phyloP scores from a whole-genome alignment of 192 early-diverging fungal species.

The Podila verticillata region DNA sequence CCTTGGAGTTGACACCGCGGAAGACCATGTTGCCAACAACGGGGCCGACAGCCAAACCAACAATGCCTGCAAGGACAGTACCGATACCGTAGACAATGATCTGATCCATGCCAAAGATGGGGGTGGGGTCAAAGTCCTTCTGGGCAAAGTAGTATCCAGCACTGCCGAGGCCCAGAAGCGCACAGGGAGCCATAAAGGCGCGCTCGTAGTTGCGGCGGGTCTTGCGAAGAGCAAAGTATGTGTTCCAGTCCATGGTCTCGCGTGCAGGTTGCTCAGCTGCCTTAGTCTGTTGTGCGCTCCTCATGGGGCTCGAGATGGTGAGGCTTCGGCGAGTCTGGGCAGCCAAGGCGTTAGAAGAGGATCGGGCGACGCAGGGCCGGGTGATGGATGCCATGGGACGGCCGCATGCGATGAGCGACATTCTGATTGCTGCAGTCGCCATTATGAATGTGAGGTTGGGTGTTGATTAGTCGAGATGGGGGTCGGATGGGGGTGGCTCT shows the following conservation, averaged over 20 bases:
- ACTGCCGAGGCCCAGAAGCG: conserved; percentile 27
- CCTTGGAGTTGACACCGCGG: conserved; percentile 59
- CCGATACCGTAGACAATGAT: conserved; percentile 63
- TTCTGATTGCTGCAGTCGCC: conserved; percentile 40
- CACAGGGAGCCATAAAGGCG: conserved; percentile 63
- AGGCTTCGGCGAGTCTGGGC: conserved; percentile 23
- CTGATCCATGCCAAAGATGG: conserved; percentile 75
- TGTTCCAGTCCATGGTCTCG: conserved; percentile 55
- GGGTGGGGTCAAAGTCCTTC: conserved; percentile 70
- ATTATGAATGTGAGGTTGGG: conserved; percentile 6
- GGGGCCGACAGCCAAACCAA: conserved; percentile 73
- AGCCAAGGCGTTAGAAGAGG: neutral
- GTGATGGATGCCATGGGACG: conserved; percentile 8
- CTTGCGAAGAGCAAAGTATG: conserved; percentile 71
- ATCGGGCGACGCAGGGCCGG: conserved; percentile 20
- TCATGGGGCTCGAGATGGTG: conserved; percentile 24
- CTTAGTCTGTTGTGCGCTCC: conserved; percentile 3
- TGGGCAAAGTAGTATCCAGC: conserved; percentile 67
- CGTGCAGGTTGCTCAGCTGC: neutral
- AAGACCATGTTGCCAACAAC: conserved; percentile 69
- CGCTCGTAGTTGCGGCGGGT: conserved; percentile 72
- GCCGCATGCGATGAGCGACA: conserved; percentile 36
- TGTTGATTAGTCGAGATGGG: neutral
- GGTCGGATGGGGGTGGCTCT: neutral
- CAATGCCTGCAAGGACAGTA: conserved; percentile 64